Percentiles rank a stretch among this genome's conserved stretches.
Conservation (phyloP, 768 basidiomycete genomes). For the Amanita jacksonii region DNA sequence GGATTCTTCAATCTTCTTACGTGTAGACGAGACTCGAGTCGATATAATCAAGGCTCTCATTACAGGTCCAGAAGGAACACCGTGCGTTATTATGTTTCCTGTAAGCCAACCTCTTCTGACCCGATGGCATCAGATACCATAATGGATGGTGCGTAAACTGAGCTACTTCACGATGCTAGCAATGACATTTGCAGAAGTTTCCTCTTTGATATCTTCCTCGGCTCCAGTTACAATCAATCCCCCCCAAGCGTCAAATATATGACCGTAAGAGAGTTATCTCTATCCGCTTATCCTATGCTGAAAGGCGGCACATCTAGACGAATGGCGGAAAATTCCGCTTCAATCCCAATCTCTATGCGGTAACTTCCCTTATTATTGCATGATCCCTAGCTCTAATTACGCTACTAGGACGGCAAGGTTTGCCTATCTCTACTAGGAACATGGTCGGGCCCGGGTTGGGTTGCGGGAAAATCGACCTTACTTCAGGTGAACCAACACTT, state of each 20-base stretch:
- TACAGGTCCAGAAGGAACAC: conserved; percentile 89
- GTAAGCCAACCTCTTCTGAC: neutral
- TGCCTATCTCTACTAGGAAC: conserved; percentile 88
- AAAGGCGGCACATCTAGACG: conserved; percentile 40
- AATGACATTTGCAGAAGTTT: conserved; percentile 16
- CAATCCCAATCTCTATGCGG: conserved; percentile 92
- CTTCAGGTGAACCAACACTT: conserved; percentile 48
- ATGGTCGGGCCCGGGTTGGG: conserved; percentile 92
- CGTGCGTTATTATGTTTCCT: conserved; percentile 39
- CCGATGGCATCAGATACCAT: conserved; percentile 46
- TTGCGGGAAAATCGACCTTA: conserved; percentile 81
- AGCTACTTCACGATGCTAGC: conserved; percentile 27
- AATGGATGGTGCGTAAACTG: conserved; percentile 70
- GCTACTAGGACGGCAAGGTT: conserved; percentile 78
- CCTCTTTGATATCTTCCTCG: conserved; percentile 90
- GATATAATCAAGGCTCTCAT: conserved; percentile 90
- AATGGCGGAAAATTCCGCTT: conserved; percentile 85
- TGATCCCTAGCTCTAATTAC: conserved; percentile 1
- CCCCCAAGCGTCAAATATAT: conserved; percentile 63
- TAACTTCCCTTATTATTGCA: conserved; percentile 23
- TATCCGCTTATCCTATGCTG: neutral
- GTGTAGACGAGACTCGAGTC: conserved; percentile 87
- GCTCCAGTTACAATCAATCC: conserved; percentile 79
- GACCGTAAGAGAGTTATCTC: conserved; percentile 35
- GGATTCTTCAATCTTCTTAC: conserved; percentile 89